Conservation (phyloP, 2,329 filamentous ascomycete genomes). For the Ophiocordyceps camponoti-rufipedis region DNA sequence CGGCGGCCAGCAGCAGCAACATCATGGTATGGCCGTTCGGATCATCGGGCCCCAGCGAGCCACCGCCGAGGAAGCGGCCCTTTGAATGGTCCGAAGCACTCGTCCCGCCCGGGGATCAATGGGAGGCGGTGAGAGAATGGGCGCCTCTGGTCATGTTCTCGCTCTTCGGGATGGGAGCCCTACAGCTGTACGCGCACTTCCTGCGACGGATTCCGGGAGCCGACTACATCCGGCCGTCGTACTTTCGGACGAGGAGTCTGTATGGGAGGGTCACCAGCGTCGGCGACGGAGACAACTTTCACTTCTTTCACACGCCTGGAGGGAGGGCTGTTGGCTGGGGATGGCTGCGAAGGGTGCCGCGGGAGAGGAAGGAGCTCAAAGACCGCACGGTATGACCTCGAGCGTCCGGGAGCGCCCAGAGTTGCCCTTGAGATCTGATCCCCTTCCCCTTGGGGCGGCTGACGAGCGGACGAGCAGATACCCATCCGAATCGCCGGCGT, state of each 20-base stretch:
- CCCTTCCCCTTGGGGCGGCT: neutral
- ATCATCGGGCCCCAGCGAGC: neutral
- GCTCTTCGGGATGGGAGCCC: conserved; percentile 17
- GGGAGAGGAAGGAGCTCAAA: conserved; percentile 47
- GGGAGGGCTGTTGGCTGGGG: conserved; percentile 77
- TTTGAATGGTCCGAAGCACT: neutral
- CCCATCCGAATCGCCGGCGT: conserved; percentile 78
- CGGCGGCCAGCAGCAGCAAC: neutral
- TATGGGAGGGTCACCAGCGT: conserved; percentile 83
- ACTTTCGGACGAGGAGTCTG: conserved; percentile 58
- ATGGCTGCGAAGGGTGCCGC: conserved; percentile 66
- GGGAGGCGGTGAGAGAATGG: neutral
- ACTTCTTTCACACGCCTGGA: conserved; percentile 88
- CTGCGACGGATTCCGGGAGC: conserved; percentile 71
- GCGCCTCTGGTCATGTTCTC: conserved; percentile 17
- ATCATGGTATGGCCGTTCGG: neutral
- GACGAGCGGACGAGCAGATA: conserved; percentile 33
- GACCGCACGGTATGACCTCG: conserved; percentile 48
- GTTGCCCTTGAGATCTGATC: neutral
- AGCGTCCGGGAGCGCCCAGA: neutral
- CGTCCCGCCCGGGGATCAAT: neutral
- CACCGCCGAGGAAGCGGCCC: neutral
- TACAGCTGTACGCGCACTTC: conserved; percentile 51
- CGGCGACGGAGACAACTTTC: conserved; percentile 91
- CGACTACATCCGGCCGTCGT: conserved; percentile 52